These are phyloP conservation scores for Carex parvula DNA, from an alignment of 176 grass and related monocot genomes.

Conservation along the genomic window DNA sequence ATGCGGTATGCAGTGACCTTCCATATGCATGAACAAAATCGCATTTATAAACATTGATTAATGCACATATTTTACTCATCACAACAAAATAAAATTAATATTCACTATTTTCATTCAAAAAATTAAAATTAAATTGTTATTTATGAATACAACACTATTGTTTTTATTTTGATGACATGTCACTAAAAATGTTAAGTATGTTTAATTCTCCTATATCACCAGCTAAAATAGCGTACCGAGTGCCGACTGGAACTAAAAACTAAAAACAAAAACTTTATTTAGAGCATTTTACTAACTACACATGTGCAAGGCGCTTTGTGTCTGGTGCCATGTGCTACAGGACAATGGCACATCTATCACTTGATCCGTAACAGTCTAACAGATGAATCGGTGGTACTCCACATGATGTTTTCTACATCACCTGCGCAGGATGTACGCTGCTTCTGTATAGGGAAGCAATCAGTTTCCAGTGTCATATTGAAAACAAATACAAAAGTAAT, in stretches of 20 bases:
- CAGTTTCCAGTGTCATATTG: background rate
- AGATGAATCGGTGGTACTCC: background rate
- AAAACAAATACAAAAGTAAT: background rate
- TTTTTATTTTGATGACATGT: background rate
- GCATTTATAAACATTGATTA: too few species aligned
- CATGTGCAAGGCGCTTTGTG: background rate
- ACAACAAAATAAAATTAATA: background rate
- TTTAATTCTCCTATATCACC: background rate
- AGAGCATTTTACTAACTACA: background rate
- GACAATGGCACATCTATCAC: background rate
- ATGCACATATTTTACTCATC: too few species aligned
- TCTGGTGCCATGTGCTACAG: background rate
- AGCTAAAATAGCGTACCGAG: background rate
- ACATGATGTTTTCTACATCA: background rate
- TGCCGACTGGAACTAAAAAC: background rate
- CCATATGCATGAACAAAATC: too few species aligned
- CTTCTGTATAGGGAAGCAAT: background rate
- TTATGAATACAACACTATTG: background rate
- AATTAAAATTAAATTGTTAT: background rate
- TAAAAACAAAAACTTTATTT: background rate
- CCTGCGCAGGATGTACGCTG: background rate
- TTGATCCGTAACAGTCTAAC: background rate
- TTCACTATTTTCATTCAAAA: background rate
- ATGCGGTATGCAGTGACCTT: too few species aligned
- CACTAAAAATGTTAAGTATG: background rate